Evolutionary conservation across 345 rosid genomes (phyloP).

Genomic region (Lepidium didymum): DNA sequence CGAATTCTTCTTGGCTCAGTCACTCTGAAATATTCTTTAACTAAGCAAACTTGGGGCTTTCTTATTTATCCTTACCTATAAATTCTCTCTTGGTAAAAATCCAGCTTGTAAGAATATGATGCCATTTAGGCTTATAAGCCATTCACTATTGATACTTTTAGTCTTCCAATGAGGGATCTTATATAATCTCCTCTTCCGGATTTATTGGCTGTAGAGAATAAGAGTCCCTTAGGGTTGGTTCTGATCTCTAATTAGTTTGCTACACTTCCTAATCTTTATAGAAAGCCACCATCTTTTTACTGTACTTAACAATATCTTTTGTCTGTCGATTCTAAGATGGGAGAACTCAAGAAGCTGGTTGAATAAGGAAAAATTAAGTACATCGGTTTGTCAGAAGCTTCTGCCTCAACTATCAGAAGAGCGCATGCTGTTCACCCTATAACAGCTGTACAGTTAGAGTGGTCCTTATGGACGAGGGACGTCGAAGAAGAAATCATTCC

Average conservation of each 20-base stretch:
- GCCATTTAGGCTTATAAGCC: too few relatives aligned
- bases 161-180: too few relatives aligned
- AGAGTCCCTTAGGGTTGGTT: neutral
- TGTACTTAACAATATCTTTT: neutral
- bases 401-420: slow-evolving; percentile 64
- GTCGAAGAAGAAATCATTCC: slow-evolving; percentile 52
- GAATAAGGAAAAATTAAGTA: slow-evolving; percentile 69
- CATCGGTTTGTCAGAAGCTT: slow-evolving; percentile 59
- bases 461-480: slow-evolving; percentile 55
- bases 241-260: neutral
- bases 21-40: too few relatives aligned
- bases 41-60: too few relatives aligned
- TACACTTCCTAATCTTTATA: neutral
- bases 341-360: slow-evolving; percentile 69
- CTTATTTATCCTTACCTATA: too few relatives aligned
- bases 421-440: slow-evolving; percentile 72
- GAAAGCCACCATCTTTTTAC: neutral
- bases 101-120: too few relatives aligned
- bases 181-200: neutral
- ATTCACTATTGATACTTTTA: neutral
- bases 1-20: too few relatives aligned
- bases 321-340: slow-evolving; percentile 19
- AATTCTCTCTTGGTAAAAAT: too few relatives aligned
- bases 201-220: neutral
- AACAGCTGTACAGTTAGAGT: slow-evolving; percentile 54